phyloP scores from a whole-genome alignment of 805 yeast species.

The Candida sanyiensis region DNA sequence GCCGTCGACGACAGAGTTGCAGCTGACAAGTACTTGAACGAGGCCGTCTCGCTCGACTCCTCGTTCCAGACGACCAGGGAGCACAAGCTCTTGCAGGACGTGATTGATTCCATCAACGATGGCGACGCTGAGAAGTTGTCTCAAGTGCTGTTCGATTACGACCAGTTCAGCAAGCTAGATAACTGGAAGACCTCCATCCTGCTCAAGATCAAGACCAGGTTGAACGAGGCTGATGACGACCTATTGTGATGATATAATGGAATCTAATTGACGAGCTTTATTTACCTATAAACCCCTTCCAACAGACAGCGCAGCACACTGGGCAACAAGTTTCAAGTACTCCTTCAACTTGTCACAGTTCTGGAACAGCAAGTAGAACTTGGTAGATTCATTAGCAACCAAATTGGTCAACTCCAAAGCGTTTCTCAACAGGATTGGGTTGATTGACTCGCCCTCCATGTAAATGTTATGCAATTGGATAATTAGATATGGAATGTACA shows the following conservation, averaged over 20 bases:
- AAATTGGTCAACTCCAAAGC: conserved; percentile 56
- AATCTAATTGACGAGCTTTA: no score
- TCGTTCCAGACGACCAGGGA: conserved; percentile 74
- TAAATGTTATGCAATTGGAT: conserved; percentile 59
- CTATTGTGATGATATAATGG: conserved; percentile 19
- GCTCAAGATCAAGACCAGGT: conserved; percentile 70
- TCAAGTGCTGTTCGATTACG: conserved; percentile 71
- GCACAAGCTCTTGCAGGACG: conserved; percentile 55
- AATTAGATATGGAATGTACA: conserved; percentile 69
- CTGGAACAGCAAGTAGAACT: conserved; percentile 56
- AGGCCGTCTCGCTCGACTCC: conserved; percentile 66
- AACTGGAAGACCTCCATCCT: conserved; percentile 84
- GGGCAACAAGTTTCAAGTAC: conserved; percentile 47
- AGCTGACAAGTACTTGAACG: conserved; percentile 65
- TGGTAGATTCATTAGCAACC: conserved; percentile 63
- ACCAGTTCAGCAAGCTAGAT: conserved; percentile 83
- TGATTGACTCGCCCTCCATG: conserved; percentile 33
- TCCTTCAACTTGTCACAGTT: conserved; percentile 34
- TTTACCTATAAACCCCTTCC: conserved; percentile 30
- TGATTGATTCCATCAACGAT: conserved; percentile 68
- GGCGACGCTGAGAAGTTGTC: conserved; percentile 78
- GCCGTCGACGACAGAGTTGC: conserved; percentile 86
- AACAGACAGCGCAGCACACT: conserved; percentile 53
- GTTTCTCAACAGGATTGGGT: conserved; percentile 39
- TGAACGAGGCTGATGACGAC: conserved; percentile 72